Conservation (phyloP, 768 basidiomycete genomes). For the Tylopilus vinaceipallidus region DNA sequence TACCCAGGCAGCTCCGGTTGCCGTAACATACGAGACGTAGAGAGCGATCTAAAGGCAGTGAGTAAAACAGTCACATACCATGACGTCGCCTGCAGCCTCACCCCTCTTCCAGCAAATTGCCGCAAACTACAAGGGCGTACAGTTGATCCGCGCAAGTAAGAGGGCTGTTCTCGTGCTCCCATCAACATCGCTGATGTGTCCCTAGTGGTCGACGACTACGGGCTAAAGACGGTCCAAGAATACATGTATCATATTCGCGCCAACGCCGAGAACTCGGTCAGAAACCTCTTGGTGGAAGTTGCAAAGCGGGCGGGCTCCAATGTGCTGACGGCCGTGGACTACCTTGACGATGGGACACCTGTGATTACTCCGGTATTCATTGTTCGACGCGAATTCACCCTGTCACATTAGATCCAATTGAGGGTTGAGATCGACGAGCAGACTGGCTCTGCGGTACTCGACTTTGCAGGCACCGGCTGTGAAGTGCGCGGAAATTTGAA, state of each 20-base stretch:
- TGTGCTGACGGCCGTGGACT: constrained; percentile 70
- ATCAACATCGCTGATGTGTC: constrained; percentile 9
- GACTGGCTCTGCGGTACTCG: constrained; percentile 76
- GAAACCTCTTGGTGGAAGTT: constrained; percentile 75
- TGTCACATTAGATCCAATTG: constrained; percentile 57
- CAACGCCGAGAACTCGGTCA: constrained; percentile 87
- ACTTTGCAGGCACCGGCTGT: constrained; percentile 81
- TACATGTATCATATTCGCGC: constrained; percentile 90
- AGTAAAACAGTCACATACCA: constrained; percentile 24
- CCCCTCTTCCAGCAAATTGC: constrained; percentile 71
- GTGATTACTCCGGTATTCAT: constrained; percentile 37
- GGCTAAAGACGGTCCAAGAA: constrained; percentile 81
- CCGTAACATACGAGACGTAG: constrained; percentile 83
- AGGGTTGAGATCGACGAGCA: constrained; percentile 72
- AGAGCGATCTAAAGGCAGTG: constrained; percentile 89
- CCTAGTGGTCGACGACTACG: constrained; percentile 83
- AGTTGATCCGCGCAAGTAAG: constrained; percentile 77
- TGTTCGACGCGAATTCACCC: constrained; percentile 1
- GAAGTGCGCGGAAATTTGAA: constrained; percentile 87
- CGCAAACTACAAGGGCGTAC: constrained; percentile 89
- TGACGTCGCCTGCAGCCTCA: neutral
- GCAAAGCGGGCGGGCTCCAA: constrained; percentile 65
- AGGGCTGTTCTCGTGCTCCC: constrained; percentile 1
- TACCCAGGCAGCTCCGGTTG: constrained; percentile 89
- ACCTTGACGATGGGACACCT: constrained; percentile 86